These are phyloP conservation scores for Tylopilus intermedius DNA, from an alignment of 768 basidiomycete genomes.

Conservation along the genomic window DNA sequence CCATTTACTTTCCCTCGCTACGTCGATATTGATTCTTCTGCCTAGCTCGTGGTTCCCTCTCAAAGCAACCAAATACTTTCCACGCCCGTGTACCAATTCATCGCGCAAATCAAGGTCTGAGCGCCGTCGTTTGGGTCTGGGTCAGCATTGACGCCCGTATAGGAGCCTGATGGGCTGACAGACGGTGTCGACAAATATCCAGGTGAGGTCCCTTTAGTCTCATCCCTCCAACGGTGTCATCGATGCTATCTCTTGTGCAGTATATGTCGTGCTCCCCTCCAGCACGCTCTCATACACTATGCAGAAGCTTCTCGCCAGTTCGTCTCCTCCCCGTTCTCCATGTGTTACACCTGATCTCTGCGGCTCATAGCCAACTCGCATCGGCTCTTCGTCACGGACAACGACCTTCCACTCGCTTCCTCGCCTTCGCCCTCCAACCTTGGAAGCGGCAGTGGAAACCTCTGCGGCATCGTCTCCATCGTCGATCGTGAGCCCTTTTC, in stretches of 20 bases:
- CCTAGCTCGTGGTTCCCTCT: constrained; percentile 70
- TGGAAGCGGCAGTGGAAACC: constrained; percentile 34
- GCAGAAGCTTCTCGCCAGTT: constrained; percentile 79
- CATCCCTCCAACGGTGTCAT: background rate
- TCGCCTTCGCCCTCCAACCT: constrained; percentile 42
- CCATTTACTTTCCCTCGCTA: background rate
- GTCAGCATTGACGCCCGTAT: constrained; percentile 1
- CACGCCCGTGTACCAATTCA: constrained; percentile 63
- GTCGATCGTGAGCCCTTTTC: constrained; percentile 59
- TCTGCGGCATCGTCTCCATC: constrained; percentile 75
- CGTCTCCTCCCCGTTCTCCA: constrained; percentile 23
- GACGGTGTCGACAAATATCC: constrained; percentile 80
- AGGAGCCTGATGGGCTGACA: constrained; percentile 70
- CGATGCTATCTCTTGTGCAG: constrained; percentile 31
- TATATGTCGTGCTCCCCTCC: constrained; percentile 68
- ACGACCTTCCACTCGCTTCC: constrained; percentile 45
- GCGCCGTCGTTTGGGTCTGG: background rate
- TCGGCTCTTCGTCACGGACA: constrained; percentile 68
- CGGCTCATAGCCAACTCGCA: constrained; percentile 65
- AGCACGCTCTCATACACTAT: constrained; percentile 66
- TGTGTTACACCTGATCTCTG: constrained; percentile 2
- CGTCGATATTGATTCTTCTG: background rate
- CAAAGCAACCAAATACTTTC: constrained; percentile 74
- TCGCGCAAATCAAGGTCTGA: constrained; percentile 65
- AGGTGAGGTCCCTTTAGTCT: constrained; percentile 35